Base-by-base conservation (phyloP, 1,139 yeast genomes). In the Yamadazyma trypodendri region DNA sequence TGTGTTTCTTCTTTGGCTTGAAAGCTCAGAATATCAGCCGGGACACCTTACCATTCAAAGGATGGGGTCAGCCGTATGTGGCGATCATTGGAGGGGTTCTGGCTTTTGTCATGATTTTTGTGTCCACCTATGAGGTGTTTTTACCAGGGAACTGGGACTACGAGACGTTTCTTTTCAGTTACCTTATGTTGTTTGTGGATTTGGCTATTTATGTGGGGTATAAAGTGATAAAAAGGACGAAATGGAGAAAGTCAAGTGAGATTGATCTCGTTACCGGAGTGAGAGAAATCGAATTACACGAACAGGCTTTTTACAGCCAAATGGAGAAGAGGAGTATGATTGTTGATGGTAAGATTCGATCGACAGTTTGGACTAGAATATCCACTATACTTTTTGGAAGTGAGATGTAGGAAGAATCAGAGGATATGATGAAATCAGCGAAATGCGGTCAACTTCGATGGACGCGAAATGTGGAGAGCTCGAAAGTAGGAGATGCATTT, bases 81-180 rank as follows among this genome's bases (percentile, higher is more conserved):
- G 72, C 73, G 1, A 52, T 61, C 24, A 46, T 66, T 36, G 71
- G 66, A 9, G 53, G 52, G 2, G 31, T 40, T 11, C 40, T 49
- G 36, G 63, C 75, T 2, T 53, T 61, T 15, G 52, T 60, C 8
- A 81, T 85, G 86, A 72, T 78, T 28, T 72, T 82, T 43, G 60
- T 82, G 18, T 72, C 79, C 41, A 89, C 92, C 7, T 86, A 83
- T 57, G 63, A 75, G 4, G 84, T 80, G 0, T 86, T 86, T 51
- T 56, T 80, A 41, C 77, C 78, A 4, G 86, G 84, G 2, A 53
- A 61, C 35, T 86, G 94, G 94, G 61, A 63, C 36, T 55, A 70
- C 14, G 62, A 80, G 43, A 69, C 79, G 11, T 86, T 85, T 51
- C 57, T 85, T 41, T 83, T 84, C 53, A 72, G 76, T 43, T 85